These are phyloP conservation scores for Blastobotrys terrestris DNA, from an alignment of 805 yeast genomes.

Conservation along the genomic window DNA sequence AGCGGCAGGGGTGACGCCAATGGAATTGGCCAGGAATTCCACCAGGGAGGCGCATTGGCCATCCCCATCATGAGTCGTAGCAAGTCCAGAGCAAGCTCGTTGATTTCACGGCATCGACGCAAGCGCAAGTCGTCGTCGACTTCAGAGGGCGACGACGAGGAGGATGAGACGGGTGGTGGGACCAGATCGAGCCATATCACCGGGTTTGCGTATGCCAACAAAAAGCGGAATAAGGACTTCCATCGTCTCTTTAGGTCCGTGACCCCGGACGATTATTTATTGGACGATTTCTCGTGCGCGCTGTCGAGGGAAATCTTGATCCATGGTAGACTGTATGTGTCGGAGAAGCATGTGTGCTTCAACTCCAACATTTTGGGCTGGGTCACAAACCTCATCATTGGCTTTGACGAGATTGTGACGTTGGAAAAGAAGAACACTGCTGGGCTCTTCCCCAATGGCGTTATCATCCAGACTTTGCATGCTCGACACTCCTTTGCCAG, in stretches of 20 bases:
- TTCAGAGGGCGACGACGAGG: background rate
- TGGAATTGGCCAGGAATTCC: constrained; percentile 1
- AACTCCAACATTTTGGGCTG: constrained; percentile 84
- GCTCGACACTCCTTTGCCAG: constrained; percentile 78
- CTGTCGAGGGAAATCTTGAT: constrained; percentile 76
- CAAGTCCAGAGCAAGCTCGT: constrained; percentile 1
- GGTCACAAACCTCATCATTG: constrained; percentile 74
- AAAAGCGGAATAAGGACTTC: constrained; percentile 62
- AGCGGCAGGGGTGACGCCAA: background rate
- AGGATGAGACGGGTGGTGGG: background rate
- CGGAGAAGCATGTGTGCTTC: constrained; percentile 76
- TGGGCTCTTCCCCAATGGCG: constrained; percentile 88
- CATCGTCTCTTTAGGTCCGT: constrained; percentile 66
- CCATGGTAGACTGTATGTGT: constrained; percentile 81
- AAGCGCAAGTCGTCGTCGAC: background rate
- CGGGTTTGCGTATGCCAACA: constrained; percentile 23
- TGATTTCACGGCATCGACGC: background rate
- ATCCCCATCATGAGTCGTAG: constrained; percentile 3
- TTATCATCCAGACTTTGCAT: constrained; percentile 57
- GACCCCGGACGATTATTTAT: constrained; percentile 60
- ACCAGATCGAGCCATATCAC: constrained; percentile 7
- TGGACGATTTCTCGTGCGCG: constrained; percentile 90
- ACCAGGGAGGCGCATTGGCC: constrained; percentile 4
- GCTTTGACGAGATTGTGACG: constrained; percentile 60
- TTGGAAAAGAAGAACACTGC: constrained; percentile 83